phyloP scores from a whole-genome alignment of 805 yeast species.

The Kazachstania psychrophila region DNA sequence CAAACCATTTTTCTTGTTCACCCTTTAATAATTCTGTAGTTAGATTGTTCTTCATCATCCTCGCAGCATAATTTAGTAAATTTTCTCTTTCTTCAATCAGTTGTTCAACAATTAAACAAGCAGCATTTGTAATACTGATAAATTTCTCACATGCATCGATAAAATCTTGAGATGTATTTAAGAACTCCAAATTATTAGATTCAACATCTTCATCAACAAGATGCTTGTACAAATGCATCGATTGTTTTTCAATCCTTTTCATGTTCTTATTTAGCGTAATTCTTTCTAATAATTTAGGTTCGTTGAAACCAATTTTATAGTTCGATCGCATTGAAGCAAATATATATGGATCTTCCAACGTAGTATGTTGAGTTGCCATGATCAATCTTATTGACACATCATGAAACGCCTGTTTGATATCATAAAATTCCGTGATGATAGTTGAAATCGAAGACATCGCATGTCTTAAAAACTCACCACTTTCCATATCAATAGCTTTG shows the following conservation, averaged over 20 bases:
- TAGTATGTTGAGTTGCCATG: slow-evolving; percentile 59
- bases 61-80: slow-evolving; percentile 60
- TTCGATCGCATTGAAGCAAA: slow-evolving; percentile 57
- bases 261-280: slow-evolving; percentile 4
- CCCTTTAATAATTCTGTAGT: slow-evolving; percentile 48
- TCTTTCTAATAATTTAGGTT: slow-evolving; percentile 16
- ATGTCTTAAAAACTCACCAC: slow-evolving; percentile 27
- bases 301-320: slow-evolving; percentile 27
- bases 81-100: slow-evolving; percentile 64
- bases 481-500: slow-evolving; percentile 20
- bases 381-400: slow-evolving; percentile 48
- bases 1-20: slow-evolving; percentile 33
- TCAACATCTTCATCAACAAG: slow-evolving; percentile 41
- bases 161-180: slow-evolving; percentile 26
- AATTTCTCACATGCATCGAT: slow-evolving; percentile 28
- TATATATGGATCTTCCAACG: slow-evolving; percentile 67
- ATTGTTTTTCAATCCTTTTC: slow-evolving; percentile 7
- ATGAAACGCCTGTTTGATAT: slow-evolving; percentile 64
- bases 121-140: slow-evolving; percentile 29
- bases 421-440: slow-evolving; percentile 56
- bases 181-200: slow-evolving; percentile 30
- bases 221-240: slow-evolving; percentile 38
- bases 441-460: slow-evolving; percentile 22
- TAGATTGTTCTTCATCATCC: slow-evolving; percentile 69
- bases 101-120: slow-evolving; percentile 40